These are phyloP conservation scores for Yarrowia porcina DNA, from an alignment of 805 yeast species.

Conservation along the genomic window DNA sequence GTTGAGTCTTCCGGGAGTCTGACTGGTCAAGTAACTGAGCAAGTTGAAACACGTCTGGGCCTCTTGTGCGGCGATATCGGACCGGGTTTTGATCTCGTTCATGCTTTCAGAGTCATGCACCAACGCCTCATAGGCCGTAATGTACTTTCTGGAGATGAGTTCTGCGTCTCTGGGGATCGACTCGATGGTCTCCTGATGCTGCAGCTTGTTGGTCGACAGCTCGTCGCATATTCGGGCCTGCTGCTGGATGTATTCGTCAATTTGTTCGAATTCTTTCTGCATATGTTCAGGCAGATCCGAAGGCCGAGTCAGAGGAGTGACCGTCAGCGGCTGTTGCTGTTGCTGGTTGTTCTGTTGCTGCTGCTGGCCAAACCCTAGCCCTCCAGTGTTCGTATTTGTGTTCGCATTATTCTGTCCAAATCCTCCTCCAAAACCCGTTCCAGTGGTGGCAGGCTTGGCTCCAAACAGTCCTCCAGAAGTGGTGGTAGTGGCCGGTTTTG, in stretches of 20 bases:
- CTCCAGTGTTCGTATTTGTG: constrained; percentile 8
- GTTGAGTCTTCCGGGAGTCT: constrained; percentile 31
- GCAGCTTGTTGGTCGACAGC: constrained; percentile 42
- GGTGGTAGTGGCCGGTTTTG: constrained; percentile 27
- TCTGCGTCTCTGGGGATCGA: constrained; percentile 56
- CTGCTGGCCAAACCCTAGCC: constrained; percentile 26
- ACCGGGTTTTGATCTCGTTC: constrained; percentile 33
- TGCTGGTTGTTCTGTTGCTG: constrained; percentile 30
- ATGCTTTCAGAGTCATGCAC: constrained; percentile 44
- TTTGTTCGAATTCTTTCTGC: constrained; percentile 53
- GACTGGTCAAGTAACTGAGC: constrained; percentile 36
- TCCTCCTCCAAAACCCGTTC: constrained; percentile 15
- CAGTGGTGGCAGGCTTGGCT: constrained; percentile 23
- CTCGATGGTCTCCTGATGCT: constrained; percentile 47
- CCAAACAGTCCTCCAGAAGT: constrained; percentile 32
- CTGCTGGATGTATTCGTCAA: constrained; percentile 52
- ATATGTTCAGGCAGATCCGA: constrained; percentile 54
- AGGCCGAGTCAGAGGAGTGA: constrained; percentile 57
- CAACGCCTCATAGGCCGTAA: constrained; percentile 53
- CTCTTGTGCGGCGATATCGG: constrained; percentile 34
- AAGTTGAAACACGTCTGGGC: constrained; percentile 35
- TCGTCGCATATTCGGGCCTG: constrained; percentile 54
- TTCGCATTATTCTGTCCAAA: constrained; percentile 26
- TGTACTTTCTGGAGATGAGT: constrained; percentile 48
- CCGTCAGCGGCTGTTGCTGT: constrained; percentile 35